These are phyloP conservation scores for Chenopodium berlandieri DNA, from an alignment of 148 eudicot species.

Conservation along the genomic window DNA sequence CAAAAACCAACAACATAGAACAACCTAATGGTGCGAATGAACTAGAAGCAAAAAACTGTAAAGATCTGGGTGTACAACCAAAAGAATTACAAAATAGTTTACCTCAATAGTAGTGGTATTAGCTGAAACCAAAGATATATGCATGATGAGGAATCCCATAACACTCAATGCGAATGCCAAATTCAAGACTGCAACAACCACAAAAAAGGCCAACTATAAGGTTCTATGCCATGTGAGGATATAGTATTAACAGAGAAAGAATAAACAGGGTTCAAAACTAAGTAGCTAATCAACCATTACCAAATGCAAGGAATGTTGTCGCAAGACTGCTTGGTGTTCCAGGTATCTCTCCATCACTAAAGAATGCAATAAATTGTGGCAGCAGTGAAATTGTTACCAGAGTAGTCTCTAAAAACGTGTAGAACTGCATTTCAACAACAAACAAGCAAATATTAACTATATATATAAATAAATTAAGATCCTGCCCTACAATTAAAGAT, in stretches of 20 bases:
- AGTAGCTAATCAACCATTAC: slow-evolving; percentile 38
- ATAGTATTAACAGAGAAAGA: neutral
- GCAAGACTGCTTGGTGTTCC: slow-evolving; percentile 86
- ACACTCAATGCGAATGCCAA: slow-evolving; percentile 94
- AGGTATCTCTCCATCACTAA: slow-evolving; percentile 87
- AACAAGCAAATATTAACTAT: neutral
- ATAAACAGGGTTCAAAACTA: neutral
- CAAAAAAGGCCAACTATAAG: slow-evolving; percentile 11
- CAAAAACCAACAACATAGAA: neutral
- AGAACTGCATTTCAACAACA: slow-evolving; percentile 59
- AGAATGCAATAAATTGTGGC: slow-evolving; percentile 86
- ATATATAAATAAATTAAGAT: neutral
- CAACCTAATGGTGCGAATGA: too few relatives aligned
- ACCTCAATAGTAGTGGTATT: slow-evolving; percentile 99
- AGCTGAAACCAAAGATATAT: slow-evolving; percentile 76
- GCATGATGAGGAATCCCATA: slow-evolving; percentile 94
- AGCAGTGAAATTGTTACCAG: slow-evolving; percentile 72
- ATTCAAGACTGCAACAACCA: slow-evolving; percentile 62
- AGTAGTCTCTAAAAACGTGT: slow-evolving; percentile 88
- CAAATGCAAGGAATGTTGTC: slow-evolving; percentile 95
- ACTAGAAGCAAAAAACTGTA: neutral
- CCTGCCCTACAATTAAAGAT: neutral
- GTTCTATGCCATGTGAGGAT: slow-evolving; percentile 7
- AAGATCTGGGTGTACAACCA: neutral
- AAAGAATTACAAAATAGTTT: slow-evolving; percentile 3